Evolutionary conservation across 306 rosid species (phyloP).

Genomic region (Inga leiocalycina): DNA sequence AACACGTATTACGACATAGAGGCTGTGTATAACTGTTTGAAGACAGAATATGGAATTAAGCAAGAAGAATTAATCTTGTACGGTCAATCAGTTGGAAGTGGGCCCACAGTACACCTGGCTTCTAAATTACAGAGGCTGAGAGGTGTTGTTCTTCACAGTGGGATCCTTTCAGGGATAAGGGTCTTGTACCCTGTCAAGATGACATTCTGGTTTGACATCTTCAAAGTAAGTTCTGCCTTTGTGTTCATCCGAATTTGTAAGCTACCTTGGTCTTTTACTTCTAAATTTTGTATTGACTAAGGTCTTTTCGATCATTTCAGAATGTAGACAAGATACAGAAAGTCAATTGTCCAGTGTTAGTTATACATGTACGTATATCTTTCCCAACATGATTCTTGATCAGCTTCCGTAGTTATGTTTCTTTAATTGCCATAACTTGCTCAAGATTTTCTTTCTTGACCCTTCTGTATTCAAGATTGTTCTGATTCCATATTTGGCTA

Average conservation of each 20-base stretch:
- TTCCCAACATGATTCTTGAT: slow-evolving; percentile 21
- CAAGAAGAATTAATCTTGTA: slow-evolving; percentile 92
- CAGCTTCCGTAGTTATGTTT: slow-evolving; percentile 22
- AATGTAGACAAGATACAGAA: slow-evolving; percentile 91
- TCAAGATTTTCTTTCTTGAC: slow-evolving; percentile 3
- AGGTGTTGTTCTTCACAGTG: slow-evolving; percentile 98
- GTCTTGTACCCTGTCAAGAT: slow-evolving; percentile 92
- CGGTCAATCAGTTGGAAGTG: slow-evolving; percentile 99
- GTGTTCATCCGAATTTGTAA: slow-evolving; percentile 16
- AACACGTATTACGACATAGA: slow-evolving; percentile 93
- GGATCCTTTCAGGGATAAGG: slow-evolving; percentile 93
- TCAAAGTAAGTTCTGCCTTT: slow-evolving; percentile 64
- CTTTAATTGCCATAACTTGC: slow-evolving; percentile 18
- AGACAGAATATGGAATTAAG: slow-evolving; percentile 68
- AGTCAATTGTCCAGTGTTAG: slow-evolving; percentile 83
- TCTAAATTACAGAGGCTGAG: slow-evolving; percentile 72
- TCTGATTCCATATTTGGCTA: slow-evolving; percentile 4
- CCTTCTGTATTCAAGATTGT: slow-evolving; percentile 7
- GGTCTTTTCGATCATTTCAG: slow-evolving; percentile 51
- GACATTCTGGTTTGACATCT: slow-evolving; percentile 97
- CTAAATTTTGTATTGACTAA: slow-evolving; percentile 40
- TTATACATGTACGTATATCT: slow-evolving; percentile 80
- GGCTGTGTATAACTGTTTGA: slow-evolving; percentile 92
- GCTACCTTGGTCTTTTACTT: neutral
- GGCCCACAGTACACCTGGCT: slow-evolving; percentile 90